Base-by-base conservation (phyloP, 768 basidiomycete species). In the Boletus reticulatus region DNA sequence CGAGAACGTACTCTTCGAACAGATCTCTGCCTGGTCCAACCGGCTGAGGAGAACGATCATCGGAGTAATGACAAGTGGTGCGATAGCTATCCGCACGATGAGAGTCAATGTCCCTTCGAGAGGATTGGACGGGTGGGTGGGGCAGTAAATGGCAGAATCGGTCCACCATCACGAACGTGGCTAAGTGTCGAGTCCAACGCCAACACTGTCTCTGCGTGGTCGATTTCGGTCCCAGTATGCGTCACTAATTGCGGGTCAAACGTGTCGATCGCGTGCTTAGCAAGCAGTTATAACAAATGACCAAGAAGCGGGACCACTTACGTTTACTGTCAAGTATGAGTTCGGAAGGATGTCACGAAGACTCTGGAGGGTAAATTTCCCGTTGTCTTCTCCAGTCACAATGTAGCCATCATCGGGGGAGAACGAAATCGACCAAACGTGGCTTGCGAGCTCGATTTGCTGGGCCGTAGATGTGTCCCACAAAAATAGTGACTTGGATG, bases 21-120 rank as follows among this genome's bases (percentile, higher is more conserved):
- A 92, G 80, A 0, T 65, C 49, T 0, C 61, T 63, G 1, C 58
- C 63, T 59, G 59, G 60, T 24, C 60, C 61, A 84, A 79, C 61
- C 69, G 84, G 6, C 88, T 81, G 16, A 84, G 79, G 7, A 85
- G 58, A 12, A 82, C 82, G 67, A 98, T 79, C 9, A 94, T 55
- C 0, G 96, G 97, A 48, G 96, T 75, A 41, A 96, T 73, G 3
- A 94, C 43, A 43, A 87, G 42, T 1, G 95, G 94, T 5, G 90
- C 89, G 58, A 98, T 67, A 27, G 98, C 67, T 95, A 98, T 98
- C 61, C 95, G 76, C 43, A 88, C 81, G 16, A 87, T 39, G n/a
- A 98, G 83, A 3, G 92, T 94, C 67, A 79, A 83, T 29, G 85
- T 84, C 78, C 96, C 94, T 4, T 92, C 92, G 1, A 78, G 76